Evolutionary conservation across 1,284 basidiomycete genomes (phyloP), one percentile per base, ranked within the genome.

Genomic region (Ceratobasidium sp.): DNA sequence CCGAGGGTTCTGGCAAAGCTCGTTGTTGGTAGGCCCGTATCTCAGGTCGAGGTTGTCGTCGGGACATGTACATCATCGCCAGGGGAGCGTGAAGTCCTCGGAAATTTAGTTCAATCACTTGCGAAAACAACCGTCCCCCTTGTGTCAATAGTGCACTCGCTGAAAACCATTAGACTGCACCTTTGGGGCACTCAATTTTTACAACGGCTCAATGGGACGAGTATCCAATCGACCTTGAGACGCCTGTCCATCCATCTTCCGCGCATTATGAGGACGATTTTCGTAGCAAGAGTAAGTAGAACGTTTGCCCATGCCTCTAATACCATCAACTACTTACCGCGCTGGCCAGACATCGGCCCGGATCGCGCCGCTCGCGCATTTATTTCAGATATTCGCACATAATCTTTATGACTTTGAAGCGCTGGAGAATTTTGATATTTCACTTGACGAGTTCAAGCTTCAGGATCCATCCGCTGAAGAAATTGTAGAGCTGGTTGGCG

Each of bases 101-200:
- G 17, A 49, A 47, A 56, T 31, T 42, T 68, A 20, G 53, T 68
- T 12, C 17, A 25, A 35, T 38, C 65, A 13, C 65, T 68, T 20
- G 43, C 65, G 34, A 52, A 56, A 29, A 56, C 52, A 8, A 35
- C 47, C 17, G 42, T 27, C 2, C 52, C 65, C 22, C 25, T 68
- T 25, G 25, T 54, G 10, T 68, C 65, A 13, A 47, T 68, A n/a
- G 35, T 25, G 13, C 65, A 56, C 17, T 35, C 32, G 15, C 35
- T 55, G 22, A 47, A 43, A 13, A 68, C 65, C 5, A 49, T 68
- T n/a, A 25, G 65, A 29, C 45, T 68, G 43, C 65, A 68, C 43
- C 52, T 68, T 29, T 68, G 65, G 65, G 62, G 53, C 20, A 55
- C 42, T 29, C 55, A 49, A 25, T 56, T 68, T 40, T n/a, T 68